phyloP scores from a whole-genome alignment of 2,329 filamentous ascomycete genomes.

The Xylariomycetidae sp. region DNA sequence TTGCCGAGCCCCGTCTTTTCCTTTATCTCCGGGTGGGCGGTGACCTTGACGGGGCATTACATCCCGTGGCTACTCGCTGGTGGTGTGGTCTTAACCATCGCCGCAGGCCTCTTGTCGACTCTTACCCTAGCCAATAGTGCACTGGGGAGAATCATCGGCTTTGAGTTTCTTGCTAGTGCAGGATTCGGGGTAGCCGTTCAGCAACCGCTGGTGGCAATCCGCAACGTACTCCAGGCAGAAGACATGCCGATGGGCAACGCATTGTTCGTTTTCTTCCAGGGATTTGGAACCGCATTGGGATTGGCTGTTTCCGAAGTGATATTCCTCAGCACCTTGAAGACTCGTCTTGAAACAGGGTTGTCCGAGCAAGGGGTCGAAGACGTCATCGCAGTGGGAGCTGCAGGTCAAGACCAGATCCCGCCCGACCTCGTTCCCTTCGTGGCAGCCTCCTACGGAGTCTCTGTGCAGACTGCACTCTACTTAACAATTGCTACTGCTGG shows the following conservation, averaged over 20 bases:
- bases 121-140: conserved; percentile 2
- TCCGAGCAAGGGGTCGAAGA: no score
- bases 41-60: conserved; percentile 3
- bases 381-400: no score
- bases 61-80: conserved; percentile 1
- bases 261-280: conserved; percentile 4
- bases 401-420: no score
- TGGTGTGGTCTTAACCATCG: conserved; percentile 1
- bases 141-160: conserved; percentile 3
- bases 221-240: conserved; percentile 1
- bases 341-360: no score
- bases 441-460: no score
- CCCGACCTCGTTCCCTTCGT: no score
- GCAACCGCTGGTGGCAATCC: conserved; percentile 4
- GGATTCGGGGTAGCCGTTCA: conserved; percentile 4
- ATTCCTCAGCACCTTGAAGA: conserved; percentile 5
- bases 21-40: conserved; percentile 2
- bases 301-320: conserved; percentile 5
- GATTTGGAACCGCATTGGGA: conserved; percentile 3
- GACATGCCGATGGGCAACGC: conserved; percentile 6
- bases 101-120: conserved; percentile 5
- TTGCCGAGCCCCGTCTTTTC: conserved; percentile 1
- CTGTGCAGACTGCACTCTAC: no score
- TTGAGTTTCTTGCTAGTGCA: conserved; percentile 3
- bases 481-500: no score